These are phyloP conservation scores for Termitomyces sp. DNA, from an alignment of 1,284 basidiomycete genomes.

Conservation along the genomic window DNA sequence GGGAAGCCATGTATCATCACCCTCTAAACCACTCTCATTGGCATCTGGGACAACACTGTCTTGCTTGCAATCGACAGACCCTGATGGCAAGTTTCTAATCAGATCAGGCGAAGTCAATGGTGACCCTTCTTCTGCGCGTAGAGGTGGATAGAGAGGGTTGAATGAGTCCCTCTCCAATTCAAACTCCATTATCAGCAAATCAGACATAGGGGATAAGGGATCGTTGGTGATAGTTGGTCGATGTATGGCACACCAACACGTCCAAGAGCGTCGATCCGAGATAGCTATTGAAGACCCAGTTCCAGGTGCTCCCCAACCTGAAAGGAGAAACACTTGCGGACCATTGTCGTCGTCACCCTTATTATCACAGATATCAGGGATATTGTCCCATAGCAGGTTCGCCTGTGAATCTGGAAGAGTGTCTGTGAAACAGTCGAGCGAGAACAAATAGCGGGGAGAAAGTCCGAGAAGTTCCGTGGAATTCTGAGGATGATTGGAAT, in stretches of 20 bases:
- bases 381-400: conserved; percentile 73
- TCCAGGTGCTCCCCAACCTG: conserved; percentile 67
- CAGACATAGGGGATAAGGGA: conserved; percentile 23
- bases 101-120: not conserved
- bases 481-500: conserved; percentile 22
- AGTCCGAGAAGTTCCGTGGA: conserved; percentile 70
- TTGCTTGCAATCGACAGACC: not conserved
- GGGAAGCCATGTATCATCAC: conserved; percentile 44
- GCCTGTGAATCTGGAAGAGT: conserved; percentile 68
- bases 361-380: conserved; percentile 61
- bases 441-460: conserved; percentile 75
- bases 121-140: not conserved
- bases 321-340: conserved; percentile 70
- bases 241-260: conserved; percentile 83
- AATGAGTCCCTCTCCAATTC: conserved; percentile 72
- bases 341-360: conserved; percentile 38
- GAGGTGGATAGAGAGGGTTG: conserved; percentile 68
- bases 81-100: not conserved
- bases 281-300: conserved; percentile 33
- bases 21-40: conserved; percentile 25
- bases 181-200: conserved; percentile 72
- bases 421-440: conserved; percentile 73
- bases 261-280: conserved; percentile 57
- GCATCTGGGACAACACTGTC: not conserved
- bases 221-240: conserved; percentile 33